Evolutionary conservation across 225 moss, liverwort and hornwort species (phyloP), one percentile per base, ranked within the genome.

Genomic region (Pseudoscleropodium purum): DNA sequence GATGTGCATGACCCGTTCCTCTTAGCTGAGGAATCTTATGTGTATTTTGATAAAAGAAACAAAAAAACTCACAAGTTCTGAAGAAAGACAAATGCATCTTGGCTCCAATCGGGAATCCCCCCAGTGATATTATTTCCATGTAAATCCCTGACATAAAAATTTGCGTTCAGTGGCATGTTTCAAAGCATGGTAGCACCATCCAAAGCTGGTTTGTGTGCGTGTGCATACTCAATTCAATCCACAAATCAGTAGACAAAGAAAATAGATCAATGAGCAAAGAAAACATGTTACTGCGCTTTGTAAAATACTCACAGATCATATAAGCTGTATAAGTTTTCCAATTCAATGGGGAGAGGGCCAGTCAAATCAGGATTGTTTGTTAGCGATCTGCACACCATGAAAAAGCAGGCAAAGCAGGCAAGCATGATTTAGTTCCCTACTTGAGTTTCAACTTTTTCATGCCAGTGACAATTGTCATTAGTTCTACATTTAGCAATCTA

Each of bases 111-210:
- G 10, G 90, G 86, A 86, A 90, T 59, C 13, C 4, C 45, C 29
- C 90, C 90, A 7, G 75, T 90, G 74, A 90, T 82, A 59, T 13
- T 57, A 25, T 90, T 90, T 82, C 86, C 90, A 59, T 90, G 90
- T 9, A 90, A 4, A 90, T 90, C 86, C 75, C 90, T 90, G 75
- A 57, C 45, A 74, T 13, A 51, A 79, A 41, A 60, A 18, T 0
- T 60, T 29, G 60, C 39, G 41, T 41, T 80, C 17, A 51, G 30
- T 52, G 10, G 27, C 18, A 59, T 37, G 60, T 60, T 87, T 62
- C 62, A 8, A 15, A 65, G 18, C 30, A 65, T 25, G 26, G 56
- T 37, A 25, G 56, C 79, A 56, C 16, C 56, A 79, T 65, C 63
- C 10, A 52, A 63, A 73, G 37, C 79, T 56, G 37, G 16, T 79